phyloP scores from a whole-genome alignment of 345 rosid species.

The Eucalyptus microcorys region DNA sequence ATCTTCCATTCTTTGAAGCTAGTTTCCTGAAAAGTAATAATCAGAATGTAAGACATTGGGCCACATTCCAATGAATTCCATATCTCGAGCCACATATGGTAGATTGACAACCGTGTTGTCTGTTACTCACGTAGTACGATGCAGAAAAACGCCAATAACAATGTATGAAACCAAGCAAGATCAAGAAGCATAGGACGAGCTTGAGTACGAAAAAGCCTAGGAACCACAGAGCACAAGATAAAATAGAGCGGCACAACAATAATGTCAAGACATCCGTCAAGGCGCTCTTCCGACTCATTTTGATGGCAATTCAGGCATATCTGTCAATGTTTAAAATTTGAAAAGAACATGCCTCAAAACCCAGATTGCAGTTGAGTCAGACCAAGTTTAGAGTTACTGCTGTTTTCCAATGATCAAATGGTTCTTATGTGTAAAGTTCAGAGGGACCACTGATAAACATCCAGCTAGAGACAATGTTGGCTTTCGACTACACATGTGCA shows the following conservation, averaged over 20 bases:
- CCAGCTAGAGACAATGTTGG: background rate
- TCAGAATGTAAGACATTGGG: background rate
- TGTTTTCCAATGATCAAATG: background rate
- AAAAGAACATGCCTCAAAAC: background rate
- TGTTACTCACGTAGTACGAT: background rate
- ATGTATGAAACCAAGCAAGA: background rate
- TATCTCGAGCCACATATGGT: background rate
- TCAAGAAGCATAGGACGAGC: background rate
- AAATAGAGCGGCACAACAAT: background rate
- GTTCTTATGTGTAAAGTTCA: background rate
- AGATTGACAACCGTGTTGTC: background rate
- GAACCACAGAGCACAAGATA: background rate
- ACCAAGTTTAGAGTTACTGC: background rate
- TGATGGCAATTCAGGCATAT: background rate
- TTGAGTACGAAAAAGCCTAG: background rate
- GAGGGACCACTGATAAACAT: background rate
- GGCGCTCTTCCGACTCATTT: background rate
- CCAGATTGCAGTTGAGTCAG: background rate
- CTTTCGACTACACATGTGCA: background rate
- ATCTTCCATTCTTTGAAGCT: conserved; percentile 87
- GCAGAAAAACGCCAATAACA: background rate
- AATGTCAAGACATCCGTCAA: background rate
- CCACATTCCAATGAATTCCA: background rate
- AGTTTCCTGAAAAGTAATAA: conserved; percentile 42
- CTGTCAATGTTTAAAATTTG: background rate